Percentiles rank a stretch among this genome's conserved stretches.
Evolutionary conservation across 208 protist genomes (phyloP).

Genomic region (Angomonas ambiguus): DNA sequence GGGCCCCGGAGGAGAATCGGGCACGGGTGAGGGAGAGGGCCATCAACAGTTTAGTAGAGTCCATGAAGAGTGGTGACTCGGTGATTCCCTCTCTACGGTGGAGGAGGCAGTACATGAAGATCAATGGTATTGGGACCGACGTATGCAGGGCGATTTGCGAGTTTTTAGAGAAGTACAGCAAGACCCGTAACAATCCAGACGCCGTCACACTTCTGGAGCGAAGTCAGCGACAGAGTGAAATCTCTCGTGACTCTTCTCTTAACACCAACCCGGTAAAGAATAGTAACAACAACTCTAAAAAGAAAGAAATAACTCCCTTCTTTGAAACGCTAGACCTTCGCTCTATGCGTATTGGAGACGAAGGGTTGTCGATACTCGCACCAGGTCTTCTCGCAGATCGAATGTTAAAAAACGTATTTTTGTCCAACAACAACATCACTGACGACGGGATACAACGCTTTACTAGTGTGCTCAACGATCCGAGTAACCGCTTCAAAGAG

Average conservation of each 20-base stretch:
- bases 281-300: not conserved
- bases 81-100: conserved; percentile 44
- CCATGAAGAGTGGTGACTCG: conserved; percentile 17
- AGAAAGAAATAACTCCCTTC: not conserved
- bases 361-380: conserved; percentile 44
- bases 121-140: conserved; percentile 30
- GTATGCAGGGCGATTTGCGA: conserved; percentile 19
- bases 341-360: conserved; percentile 44
- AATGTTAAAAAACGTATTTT: conserved; percentile 27
- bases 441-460: conserved; percentile 34
- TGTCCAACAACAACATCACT: conserved; percentile 55
- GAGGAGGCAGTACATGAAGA: conserved; percentile 47
- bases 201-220: not conserved
- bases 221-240: not conserved
- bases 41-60: conserved; percentile 35
- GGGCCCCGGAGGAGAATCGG: conserved; percentile 23
- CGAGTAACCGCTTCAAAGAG: not conserved
- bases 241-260: not conserved
- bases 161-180: conserved; percentile 17
- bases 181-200: not conserved
- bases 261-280: not conserved
- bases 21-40: conserved; percentile 29
- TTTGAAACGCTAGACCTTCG: conserved; percentile 55
- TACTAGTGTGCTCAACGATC: not conserved
- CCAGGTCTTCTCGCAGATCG: conserved; percentile 32